Conservation (phyloP, 257 asterid genomes). For the Fraxinus americana region DNA sequence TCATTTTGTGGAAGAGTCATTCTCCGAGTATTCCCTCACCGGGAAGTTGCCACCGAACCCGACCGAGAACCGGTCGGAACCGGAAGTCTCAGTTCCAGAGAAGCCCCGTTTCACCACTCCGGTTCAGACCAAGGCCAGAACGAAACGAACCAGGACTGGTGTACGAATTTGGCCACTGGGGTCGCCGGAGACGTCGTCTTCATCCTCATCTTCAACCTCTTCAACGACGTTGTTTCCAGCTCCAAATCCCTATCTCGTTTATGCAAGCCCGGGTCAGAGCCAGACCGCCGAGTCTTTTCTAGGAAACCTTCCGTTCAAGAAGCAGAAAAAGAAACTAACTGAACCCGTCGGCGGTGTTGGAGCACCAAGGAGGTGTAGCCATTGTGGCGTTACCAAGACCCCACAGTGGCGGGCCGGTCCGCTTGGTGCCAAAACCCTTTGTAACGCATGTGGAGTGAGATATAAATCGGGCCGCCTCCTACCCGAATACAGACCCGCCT, state of each 20-base stretch:
- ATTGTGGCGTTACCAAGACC: slow-evolving; percentile 90
- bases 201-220: slow-evolving; percentile 61
- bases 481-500: slow-evolving; percentile 95
- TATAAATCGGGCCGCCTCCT: slow-evolving; percentile 86
- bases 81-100: slow-evolving; percentile 23
- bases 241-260: slow-evolving; percentile 22
- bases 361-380: slow-evolving; percentile 71
- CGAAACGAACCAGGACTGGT: slow-evolving; percentile 63
- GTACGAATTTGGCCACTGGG: slow-evolving; percentile 63
- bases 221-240: slow-evolving; percentile 56
- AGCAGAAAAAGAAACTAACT: slow-evolving; percentile 36
- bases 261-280: slow-evolving; percentile 19
- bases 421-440: slow-evolving; percentile 84
- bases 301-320: slow-evolving; percentile 38
- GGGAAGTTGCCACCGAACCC: slow-evolving; percentile 35
- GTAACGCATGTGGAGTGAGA: slow-evolving; percentile 95
- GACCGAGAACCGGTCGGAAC: slow-evolving; percentile 23
- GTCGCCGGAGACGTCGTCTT: slow-evolving; percentile 54
- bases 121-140: slow-evolving; percentile 85
- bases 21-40: slow-evolving; percentile 50
- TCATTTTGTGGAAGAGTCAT: slow-evolving; percentile 85
- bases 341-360: slow-evolving; percentile 20
- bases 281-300: slow-evolving; percentile 34
- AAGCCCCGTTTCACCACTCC: slow-evolving; percentile 43
- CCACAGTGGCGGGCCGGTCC: slow-evolving; percentile 99